phyloP scores from a whole-genome alignment of 208 protist genomes.

The Acanthamoeba healyi region DNA sequence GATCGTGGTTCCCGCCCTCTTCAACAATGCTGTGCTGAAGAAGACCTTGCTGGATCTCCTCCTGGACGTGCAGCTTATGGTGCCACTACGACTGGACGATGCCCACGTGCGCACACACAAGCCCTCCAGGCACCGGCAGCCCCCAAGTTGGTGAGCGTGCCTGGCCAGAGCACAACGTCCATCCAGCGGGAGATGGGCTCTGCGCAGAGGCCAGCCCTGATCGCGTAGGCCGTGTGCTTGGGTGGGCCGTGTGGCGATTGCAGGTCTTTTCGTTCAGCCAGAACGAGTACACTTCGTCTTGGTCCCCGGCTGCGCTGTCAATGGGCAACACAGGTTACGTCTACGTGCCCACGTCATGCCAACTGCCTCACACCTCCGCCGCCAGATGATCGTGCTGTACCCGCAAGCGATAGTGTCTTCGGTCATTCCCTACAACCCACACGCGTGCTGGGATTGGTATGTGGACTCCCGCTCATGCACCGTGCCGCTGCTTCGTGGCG shows the following conservation, averaged over 20 bases:
- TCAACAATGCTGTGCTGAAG: constrained; percentile 17
- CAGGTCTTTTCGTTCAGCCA: constrained; percentile 48
- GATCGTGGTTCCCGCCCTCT: constrained; percentile 15
- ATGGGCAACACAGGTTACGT: neutral
- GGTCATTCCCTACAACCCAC: constrained; percentile 21
- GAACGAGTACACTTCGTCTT: neutral
- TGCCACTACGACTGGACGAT: constrained; percentile 21
- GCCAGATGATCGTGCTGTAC: constrained; percentile 48
- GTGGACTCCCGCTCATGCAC: neutral
- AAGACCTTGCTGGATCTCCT: constrained; percentile 35
- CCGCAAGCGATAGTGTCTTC: neutral
- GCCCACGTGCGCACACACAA: neutral
- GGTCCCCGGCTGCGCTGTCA: neutral
- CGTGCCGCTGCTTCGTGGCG: too few relatives aligned
- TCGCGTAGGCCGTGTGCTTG: too few relatives aligned
- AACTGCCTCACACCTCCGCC: too few relatives aligned
- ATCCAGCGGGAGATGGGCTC: constrained; percentile 57
- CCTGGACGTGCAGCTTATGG: constrained; percentile 37
- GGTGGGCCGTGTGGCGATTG: too few relatives aligned
- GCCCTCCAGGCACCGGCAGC: neutral
- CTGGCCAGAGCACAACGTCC: constrained; percentile 21
- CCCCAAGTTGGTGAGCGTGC: neutral
- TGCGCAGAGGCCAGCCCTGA: too few relatives aligned
- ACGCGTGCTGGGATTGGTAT: constrained; percentile 61
- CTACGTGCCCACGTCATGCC: constrained; percentile 44